phyloP scores from a whole-genome alignment of 257 asterid genomes.

The Solanum sitiens region DNA sequence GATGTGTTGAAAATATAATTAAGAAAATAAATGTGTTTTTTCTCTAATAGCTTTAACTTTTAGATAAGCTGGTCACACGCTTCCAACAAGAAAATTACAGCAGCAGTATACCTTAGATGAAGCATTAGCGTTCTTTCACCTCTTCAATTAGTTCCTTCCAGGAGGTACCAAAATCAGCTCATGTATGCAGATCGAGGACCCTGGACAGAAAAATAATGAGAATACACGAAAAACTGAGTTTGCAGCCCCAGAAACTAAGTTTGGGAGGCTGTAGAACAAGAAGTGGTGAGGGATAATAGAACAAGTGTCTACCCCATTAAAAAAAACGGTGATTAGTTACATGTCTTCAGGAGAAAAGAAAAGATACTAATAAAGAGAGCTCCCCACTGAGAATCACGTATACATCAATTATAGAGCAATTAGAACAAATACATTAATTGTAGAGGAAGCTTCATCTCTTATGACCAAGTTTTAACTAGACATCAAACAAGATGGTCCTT shows the following conservation, averaged over 20 bases:
- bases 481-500: background rate
- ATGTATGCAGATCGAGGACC: background rate
- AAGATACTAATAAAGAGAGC: background rate
- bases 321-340: background rate
- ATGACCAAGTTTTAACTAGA: background rate
- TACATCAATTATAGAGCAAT: too few species aligned
- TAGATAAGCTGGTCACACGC: background rate
- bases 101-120: background rate
- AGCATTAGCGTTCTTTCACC: background rate
- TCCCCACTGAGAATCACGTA: background rate
- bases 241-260: background rate
- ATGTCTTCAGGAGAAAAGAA: background rate
- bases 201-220: background rate
- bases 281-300: background rate
- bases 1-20: background rate
- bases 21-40: background rate
- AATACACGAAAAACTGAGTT: background rate
- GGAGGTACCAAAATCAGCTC: background rate
- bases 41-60: background rate
- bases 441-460: background rate
- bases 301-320: background rate
- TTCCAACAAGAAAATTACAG: background rate
- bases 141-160: background rate
- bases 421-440: background rate
- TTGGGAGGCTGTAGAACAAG: background rate